Percentiles rank a stretch among this genome's conserved stretches.
Evolutionary conservation across 805 yeast species (phyloP).

Genomic region (Hanseniaspora jakobsenii): DNA sequence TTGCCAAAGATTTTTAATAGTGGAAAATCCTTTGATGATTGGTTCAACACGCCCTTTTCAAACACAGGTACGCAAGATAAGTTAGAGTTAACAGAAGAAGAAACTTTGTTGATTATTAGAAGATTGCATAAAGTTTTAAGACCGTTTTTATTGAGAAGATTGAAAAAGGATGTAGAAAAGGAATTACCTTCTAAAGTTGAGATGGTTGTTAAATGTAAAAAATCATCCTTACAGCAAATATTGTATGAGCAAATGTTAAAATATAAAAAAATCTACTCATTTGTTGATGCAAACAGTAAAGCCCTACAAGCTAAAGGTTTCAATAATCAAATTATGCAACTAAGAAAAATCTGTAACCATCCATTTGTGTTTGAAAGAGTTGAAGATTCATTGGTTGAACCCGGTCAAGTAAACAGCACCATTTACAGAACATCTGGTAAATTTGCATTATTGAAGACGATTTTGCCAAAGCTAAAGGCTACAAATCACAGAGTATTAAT

Average conservation of each 20-base stretch:
- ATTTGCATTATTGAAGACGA: slow-evolving; percentile 63
- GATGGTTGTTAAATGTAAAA: slow-evolving; percentile 66
- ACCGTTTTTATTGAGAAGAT: slow-evolving; percentile 72
- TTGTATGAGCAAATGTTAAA: slow-evolving; percentile 70
- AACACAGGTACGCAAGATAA: slow-evolving; percentile 77
- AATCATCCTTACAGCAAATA: slow-evolving; percentile 57
- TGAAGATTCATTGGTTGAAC: slow-evolving; percentile 54
- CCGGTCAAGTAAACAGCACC: slow-evolving; percentile 50
- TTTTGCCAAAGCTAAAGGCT: slow-evolving; percentile 61
- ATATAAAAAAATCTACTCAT: slow-evolving; percentile 55
- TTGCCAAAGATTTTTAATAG: slow-evolving; percentile 76
- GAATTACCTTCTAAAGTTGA: slow-evolving; percentile 78
- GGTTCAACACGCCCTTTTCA: slow-evolving; percentile 84
- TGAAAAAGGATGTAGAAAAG: slow-evolving; percentile 78
- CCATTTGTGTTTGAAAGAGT: slow-evolving; percentile 80
- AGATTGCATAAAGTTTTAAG: slow-evolving; percentile 77
- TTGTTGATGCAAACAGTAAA: slow-evolving; percentile 39
- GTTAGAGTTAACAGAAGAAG: slow-evolving; percentile 75
- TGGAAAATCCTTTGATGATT: slow-evolving; percentile 74
- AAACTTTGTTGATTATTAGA: slow-evolving; percentile 64
- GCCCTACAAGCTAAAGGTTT: slow-evolving; percentile 58
- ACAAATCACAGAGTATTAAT: slow-evolving; percentile 69
- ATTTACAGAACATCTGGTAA: slow-evolving; percentile 70
- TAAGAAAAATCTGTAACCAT: slow-evolving; percentile 75
- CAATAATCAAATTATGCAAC: slow-evolving; percentile 74